Evolutionary conservation across 2,329 filamentous ascomycete species (phyloP).

Genomic region (Cladophialophora chaetospira): DNA sequence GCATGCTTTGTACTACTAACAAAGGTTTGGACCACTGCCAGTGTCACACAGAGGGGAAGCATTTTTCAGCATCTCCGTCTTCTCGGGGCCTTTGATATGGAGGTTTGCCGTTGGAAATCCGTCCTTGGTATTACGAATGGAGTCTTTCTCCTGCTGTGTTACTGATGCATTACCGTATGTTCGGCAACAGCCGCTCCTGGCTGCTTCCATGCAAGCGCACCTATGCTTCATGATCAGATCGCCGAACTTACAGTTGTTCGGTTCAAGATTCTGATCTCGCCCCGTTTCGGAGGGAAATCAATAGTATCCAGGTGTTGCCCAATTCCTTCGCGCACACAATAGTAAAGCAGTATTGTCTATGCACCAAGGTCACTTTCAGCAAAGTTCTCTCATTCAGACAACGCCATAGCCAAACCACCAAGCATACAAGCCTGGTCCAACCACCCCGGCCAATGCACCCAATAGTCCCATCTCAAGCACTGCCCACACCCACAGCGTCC

Average conservation of each 20-base stretch:
- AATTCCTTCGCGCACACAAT: too few species aligned
- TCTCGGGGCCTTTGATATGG: constrained; percentile 6
- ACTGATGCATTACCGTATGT: too few species aligned
- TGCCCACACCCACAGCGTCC: constrained; percentile 90
- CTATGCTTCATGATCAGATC: too few species aligned
- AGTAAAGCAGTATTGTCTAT: too few species aligned
- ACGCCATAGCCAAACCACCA: constrained; percentile 59
- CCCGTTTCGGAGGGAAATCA: too few species aligned
- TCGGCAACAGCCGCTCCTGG: too few species aligned
- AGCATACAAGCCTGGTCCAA: constrained; percentile 54
- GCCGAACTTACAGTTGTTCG: too few species aligned
- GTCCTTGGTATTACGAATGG: not conserved
- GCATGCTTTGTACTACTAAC: not conserved
- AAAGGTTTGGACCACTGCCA: not conserved
- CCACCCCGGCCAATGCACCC: constrained; percentile 61
- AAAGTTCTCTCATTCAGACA: constrained; percentile 35
- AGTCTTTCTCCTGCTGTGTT: too few species aligned
- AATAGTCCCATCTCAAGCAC: constrained; percentile 79
- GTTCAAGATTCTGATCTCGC: too few species aligned
- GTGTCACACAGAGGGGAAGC: constrained; percentile 1
- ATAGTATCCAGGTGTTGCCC: too few species aligned
- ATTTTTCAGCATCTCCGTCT: constrained; percentile 19
- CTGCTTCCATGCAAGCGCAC: too few species aligned
- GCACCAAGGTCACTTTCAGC: not conserved
- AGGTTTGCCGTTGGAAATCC: not conserved